Evolutionary conservation across 768 basidiomycete genomes (phyloP), one percentile per base, ranked within the genome.

Genomic region (Russula earlei): DNA sequence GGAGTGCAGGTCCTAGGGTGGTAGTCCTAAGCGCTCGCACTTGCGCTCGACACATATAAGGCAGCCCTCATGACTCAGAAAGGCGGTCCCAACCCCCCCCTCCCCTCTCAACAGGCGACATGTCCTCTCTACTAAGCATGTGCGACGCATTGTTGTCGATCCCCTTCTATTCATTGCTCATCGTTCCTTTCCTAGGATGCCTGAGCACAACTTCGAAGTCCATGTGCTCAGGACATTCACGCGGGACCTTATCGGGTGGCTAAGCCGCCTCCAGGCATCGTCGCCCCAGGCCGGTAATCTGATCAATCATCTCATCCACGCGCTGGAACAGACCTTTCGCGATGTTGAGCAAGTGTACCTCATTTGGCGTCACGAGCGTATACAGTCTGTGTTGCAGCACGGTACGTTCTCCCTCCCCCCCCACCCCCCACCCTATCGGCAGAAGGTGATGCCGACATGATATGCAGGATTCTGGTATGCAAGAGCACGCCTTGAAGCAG

Each of bases 381-480:
- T 58, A 2, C 40, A 40, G 25, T 11, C 0, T 3, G 14, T 27
- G 3, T 17, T 58, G 3, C 24, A 37, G 2, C 36, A 25, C 20
- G 56, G 56, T 58, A 43, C 9, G 1, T 19, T n/a, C n/a, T 15
- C 19, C 8, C 42, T 10, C 34, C 27, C 10, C 17, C 14, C 38
- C 17, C 17, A 14, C 15, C 24, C 15, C 48, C 31, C 11, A 22
- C 8, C 46, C 33, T 34, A 12, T 31, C 20, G 11, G 22, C 29
- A n/a, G 11, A 19, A 3, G 3, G n/a, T 15, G n/a, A 33, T 6
- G 4, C 20, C 25, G n/a, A 34, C 1, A 10, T 14, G 40, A 15
- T n/a, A 15, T 19, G 9, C 11, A 58, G 56, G 56, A 3, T 58
- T 58, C 7, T 11, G 6, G 19, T 58, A 58, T 14, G 22, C 31